Evolutionary conservation across 2,329 filamentous ascomycete species (phyloP).

Genomic region (Paraphaeosphaeria sporulosa): DNA sequence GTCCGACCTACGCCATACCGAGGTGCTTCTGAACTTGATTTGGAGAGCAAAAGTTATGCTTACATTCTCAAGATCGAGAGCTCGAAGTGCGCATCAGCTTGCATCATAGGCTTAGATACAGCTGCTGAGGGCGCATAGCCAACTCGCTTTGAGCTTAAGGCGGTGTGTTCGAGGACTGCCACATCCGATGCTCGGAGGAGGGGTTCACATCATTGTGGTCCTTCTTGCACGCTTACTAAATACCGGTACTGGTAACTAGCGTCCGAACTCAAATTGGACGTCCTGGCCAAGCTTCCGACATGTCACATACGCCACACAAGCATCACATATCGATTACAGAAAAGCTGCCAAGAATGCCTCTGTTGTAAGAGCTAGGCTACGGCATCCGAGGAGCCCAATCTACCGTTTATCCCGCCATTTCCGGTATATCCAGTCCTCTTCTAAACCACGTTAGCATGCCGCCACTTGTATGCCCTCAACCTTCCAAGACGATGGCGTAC

Average conservation of each 20-base stretch:
- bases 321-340: neutral
- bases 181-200: neutral
- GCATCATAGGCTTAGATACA: no score
- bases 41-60: no score
- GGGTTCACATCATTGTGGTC: neutral
- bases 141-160: no score
- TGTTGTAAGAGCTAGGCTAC: neutral
- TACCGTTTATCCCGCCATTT: neutral
- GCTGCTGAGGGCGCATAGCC: no score
- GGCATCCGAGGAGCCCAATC: neutral
- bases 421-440: neutral
- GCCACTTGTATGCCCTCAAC: neutral
- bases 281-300: neutral
- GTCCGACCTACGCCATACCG: neutral
- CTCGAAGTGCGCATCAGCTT: no score
- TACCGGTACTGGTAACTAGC: no score
- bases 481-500: neutral
- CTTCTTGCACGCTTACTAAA: slow-evolving; percentile 1
- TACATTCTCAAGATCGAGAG: no score
- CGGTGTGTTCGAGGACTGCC: neutral
- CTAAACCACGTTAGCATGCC: neutral
- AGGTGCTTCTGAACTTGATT: no score
- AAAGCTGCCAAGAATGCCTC: neutral
- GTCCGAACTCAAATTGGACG: neutral
- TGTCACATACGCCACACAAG: neutral